Evolutionary conservation across 2,329 filamentous ascomycete species (phyloP), one percentile per base, ranked within the genome.

Genomic region (Talaromyces albobiverticillius): DNA sequence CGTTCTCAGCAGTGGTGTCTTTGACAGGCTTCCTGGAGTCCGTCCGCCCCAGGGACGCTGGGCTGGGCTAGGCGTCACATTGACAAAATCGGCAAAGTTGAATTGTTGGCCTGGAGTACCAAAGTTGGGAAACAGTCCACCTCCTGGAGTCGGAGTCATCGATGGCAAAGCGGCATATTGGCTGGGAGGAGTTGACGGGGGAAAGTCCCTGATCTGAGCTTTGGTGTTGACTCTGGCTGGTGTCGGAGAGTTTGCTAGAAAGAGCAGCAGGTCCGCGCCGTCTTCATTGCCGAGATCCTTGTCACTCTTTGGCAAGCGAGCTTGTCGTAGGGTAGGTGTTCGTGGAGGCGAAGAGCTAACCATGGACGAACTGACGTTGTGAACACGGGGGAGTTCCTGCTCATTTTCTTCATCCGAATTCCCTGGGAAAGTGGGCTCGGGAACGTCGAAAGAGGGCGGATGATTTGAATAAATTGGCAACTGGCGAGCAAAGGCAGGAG

Each of bases 81-180:
- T 96, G 68, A 97, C 87, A 73, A 96, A 99, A 68, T 99, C 94
- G 50, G 91, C 85, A 74, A 97, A 95, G 75, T 97, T 95, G 72
- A 97, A 95, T 47, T 79, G 83, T 66, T 92, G 88, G 14, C 87
- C 87, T 0, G 93, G 93, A 1, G 93, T 97, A 59, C 83, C 85
- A 49, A 85, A 80, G 46, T 80, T 79, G 42, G 85, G 83, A 86
- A 95, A 54, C 85, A 95, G 20, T 85, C 91, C 58, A 89, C 77
- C 50, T 83, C 89, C 60, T 79, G 82, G 78, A 11, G 82, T 84
- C 2, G 72, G 70, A 26, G 81, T 79, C 52, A 84, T 71, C 52
- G 80, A 76, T 47, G 77, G 75, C 42, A 80, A 69, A 23, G 67
- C 65, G 14, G 71, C 69, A 61, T 79, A 84, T 67, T 85, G 86